These are phyloP conservation scores for Zoysia japonica DNA, from an alignment of 176 grass and related monocot genomes.

Conservation along the genomic window DNA sequence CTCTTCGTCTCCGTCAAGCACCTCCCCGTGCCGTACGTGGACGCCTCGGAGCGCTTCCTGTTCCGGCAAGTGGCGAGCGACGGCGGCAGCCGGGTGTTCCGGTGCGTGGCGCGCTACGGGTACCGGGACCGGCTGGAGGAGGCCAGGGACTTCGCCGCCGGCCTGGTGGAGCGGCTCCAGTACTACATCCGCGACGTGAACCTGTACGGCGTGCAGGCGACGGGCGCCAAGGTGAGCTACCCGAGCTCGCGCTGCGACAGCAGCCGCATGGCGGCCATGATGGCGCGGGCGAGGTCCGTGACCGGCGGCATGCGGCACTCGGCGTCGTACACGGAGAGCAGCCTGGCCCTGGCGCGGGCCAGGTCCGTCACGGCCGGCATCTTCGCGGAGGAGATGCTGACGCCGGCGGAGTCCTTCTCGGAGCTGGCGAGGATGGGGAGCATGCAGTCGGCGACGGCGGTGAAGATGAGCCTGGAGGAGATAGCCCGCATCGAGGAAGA, in stretches of 20 bases:
- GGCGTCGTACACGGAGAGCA: constrained; percentile 44
- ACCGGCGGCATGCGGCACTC: background rate
- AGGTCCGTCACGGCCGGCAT: constrained; percentile 15
- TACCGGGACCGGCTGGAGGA: constrained; percentile 71
- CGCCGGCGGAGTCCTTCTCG: constrained; percentile 56
- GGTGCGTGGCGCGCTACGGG: constrained; percentile 69
- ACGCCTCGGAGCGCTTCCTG: constrained; percentile 56
- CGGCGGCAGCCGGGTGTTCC: constrained; percentile 41
- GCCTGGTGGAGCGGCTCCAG: constrained; percentile 54
- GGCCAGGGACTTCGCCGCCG: constrained; percentile 43
- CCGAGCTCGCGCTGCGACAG: constrained; percentile 62
- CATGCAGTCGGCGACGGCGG: background rate
- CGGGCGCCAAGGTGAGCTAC: constrained; percentile 39
- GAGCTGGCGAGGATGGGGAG: constrained; percentile 46
- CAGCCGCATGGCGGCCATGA: constrained; percentile 4
- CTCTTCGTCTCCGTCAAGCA: constrained; percentile 79
- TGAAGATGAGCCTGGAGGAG: constrained; percentile 52
- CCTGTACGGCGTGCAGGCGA: constrained; percentile 38
- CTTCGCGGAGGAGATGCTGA: constrained; percentile 50
- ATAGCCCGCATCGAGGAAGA: constrained; percentile 48
- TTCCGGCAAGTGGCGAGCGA: constrained; percentile 46
- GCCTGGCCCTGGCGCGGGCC: background rate
- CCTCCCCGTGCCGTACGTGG: constrained; percentile 62
- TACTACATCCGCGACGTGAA: constrained; percentile 58
- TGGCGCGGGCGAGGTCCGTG: background rate